phyloP scores from a whole-genome alignment of 495 filamentous ascomycete genomes.

The Rusavskia elegans region DNA sequence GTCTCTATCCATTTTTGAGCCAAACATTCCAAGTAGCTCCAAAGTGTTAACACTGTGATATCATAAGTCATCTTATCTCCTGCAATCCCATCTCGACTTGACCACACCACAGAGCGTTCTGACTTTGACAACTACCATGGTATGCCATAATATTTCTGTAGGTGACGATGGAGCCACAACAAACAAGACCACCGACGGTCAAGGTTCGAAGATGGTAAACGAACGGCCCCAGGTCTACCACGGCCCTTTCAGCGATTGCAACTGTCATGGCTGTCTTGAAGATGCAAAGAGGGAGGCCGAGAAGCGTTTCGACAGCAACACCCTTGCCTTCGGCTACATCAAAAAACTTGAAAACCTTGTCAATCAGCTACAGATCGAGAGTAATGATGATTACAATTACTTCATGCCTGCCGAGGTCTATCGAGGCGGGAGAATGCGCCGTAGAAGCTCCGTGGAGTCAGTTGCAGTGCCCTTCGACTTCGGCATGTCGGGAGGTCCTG shows the following conservation, averaged over 20 bases:
- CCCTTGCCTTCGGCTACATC: conserved; percentile 1
- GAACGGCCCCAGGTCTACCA: neutral
- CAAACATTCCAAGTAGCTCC: no score
- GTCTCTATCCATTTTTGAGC: no score
- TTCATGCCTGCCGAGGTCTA: neutral
- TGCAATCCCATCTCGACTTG: no score
- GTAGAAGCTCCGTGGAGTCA: neutral
- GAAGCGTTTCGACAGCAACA: neutral
- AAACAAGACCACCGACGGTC: neutral
- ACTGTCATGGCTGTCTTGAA: neutral
- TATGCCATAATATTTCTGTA: no score
- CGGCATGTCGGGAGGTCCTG: neutral
- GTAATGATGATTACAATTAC: neutral
- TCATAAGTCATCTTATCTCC: no score
- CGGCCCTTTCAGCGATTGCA: neutral
- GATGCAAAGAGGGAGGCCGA: neutral
- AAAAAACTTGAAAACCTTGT: conserved; percentile 5
- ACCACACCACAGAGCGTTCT: no score
- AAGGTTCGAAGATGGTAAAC: neutral
- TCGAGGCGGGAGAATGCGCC: neutral
- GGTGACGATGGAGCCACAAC: no score
- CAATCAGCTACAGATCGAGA: neutral
- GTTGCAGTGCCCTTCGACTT: neutral
- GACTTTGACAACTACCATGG: no score
- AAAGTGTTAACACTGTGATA: no score